Conservation (phyloP, 805 yeast genomes). For the Nakazawaea ambrosiae region DNA sequence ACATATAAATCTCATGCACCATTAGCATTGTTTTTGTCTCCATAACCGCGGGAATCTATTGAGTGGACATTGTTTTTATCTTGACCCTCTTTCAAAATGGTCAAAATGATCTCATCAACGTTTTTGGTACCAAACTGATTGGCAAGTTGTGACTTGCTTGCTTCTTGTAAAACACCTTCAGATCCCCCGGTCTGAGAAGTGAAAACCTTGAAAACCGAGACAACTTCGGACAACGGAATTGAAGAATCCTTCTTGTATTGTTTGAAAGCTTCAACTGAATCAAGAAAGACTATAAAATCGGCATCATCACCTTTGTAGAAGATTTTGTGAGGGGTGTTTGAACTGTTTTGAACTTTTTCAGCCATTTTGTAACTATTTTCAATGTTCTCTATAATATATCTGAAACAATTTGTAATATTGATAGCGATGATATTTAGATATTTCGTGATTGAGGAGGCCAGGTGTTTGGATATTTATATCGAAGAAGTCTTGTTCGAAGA, state of each 20-base stretch:
- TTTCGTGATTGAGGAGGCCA: no score
- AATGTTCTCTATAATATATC: no score
- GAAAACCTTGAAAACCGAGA: constrained; percentile 61
- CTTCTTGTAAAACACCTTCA: constrained; percentile 66
- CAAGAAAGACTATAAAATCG: constrained; percentile 64
- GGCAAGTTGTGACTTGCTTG: constrained; percentile 55
- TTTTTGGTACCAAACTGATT: constrained; percentile 62
- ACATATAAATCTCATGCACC: no score
- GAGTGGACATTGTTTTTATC: constrained; percentile 24
- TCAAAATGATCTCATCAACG: constrained; percentile 49
- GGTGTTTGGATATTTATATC: no score
- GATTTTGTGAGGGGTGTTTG: constrained; percentile 32
- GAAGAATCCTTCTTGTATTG: constrained; percentile 46
- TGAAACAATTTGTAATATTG: no score
- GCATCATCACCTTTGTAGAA: constrained; percentile 58
- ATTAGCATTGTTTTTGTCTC: constrained; percentile 17
- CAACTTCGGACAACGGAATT: constrained; percentile 53
- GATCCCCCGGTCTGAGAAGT: constrained; percentile 58
- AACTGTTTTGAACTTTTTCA: constrained; percentile 6
- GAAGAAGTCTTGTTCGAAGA: no score
- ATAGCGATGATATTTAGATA: no score
- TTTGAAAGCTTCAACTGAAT: constrained; percentile 40
- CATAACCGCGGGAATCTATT: constrained; percentile 1
- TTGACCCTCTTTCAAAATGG: constrained; percentile 55
- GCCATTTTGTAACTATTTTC: constrained; percentile 1